phyloP scores from a whole-genome alignment of 805 yeast genomes.

The Zygosaccharomyces gambellarensis region DNA sequence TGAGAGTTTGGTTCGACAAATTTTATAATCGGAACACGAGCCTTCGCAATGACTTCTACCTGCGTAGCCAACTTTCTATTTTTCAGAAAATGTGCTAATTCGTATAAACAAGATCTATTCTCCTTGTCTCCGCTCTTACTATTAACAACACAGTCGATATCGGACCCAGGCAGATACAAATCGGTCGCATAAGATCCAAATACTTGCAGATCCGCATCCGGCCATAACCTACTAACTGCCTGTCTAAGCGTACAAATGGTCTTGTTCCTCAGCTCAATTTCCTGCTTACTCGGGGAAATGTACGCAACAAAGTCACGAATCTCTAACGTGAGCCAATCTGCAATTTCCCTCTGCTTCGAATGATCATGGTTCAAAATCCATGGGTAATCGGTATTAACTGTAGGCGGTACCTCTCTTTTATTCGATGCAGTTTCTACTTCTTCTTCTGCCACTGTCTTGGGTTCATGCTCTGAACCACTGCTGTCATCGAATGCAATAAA shows the following conservation, averaged over 20 bases:
- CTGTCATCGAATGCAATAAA: slow-evolving; percentile 40
- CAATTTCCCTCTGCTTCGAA: slow-evolving; percentile 66
- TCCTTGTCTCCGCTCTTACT: slow-evolving; percentile 56
- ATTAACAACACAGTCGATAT: slow-evolving; percentile 85
- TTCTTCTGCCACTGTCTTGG: slow-evolving; percentile 6
- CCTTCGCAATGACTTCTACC: slow-evolving; percentile 81
- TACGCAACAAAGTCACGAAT: slow-evolving; percentile 79
- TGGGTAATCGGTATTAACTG: slow-evolving; percentile 42
- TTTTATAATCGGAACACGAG: slow-evolving; percentile 92
- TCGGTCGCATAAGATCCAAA: slow-evolving; percentile 96
- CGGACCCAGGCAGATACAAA: slow-evolving; percentile 91
- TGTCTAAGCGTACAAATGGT: slow-evolving; percentile 59
- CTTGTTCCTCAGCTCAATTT: slow-evolving; percentile 59
- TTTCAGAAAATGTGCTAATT: slow-evolving; percentile 66
- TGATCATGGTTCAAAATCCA: slow-evolving; percentile 81
- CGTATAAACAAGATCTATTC: slow-evolving; percentile 60
- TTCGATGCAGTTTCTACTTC: slow-evolving; percentile 8
- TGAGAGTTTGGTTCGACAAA: slow-evolving; percentile 68
- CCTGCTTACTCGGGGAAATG: slow-evolving; percentile 76
- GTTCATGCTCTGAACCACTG: slow-evolving; percentile 26
- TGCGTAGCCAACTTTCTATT: slow-evolving; percentile 56
- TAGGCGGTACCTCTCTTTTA: slow-evolving; percentile 8
- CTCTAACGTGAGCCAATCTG: slow-evolving; percentile 84
- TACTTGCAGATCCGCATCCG: slow-evolving; percentile 70
- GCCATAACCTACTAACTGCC: slow-evolving; percentile 59